These are phyloP conservation scores for Cotoneaster glaucophyllus DNA, from an alignment of 306 rosid species.

Conservation along the genomic window DNA sequence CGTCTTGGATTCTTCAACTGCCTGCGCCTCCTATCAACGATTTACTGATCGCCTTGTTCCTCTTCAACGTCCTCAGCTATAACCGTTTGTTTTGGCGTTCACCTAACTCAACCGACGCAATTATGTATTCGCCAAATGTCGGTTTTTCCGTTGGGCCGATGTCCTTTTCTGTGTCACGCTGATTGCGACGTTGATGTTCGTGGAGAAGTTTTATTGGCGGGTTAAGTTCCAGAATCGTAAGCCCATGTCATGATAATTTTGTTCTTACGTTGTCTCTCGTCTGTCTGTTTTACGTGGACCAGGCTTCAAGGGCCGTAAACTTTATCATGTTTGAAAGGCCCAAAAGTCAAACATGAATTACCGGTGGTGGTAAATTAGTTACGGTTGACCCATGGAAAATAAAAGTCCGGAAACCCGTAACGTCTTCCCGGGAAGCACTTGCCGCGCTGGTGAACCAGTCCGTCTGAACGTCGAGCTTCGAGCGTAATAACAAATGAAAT, in stretches of 20 bases:
- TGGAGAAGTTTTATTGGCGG: no score
- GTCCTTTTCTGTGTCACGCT: no score
- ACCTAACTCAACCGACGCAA: neutral
- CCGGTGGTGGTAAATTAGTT: neutral
- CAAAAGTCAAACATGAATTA: no score
- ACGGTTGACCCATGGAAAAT: neutral
- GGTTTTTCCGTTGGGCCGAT: no score
- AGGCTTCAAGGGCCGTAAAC: no score
- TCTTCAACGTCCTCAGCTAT: neutral
- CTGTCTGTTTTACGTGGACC: no score
- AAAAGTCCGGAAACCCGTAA: neutral
- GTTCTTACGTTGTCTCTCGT: no score
- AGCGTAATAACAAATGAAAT: neutral
- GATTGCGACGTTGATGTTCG: no score
- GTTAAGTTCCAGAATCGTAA: no score
- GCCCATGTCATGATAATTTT: no score
- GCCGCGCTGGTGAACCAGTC: neutral
- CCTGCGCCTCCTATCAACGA: neutral
- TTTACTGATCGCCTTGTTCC: neutral
- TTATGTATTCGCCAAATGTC: neutral
- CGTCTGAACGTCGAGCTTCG: neutral
- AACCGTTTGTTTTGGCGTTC: neutral
- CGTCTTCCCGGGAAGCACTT: neutral
- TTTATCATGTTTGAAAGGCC: no score
- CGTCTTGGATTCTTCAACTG: neutral